Conservation (phyloP, 768 basidiomycete genomes). For the Suillus hirtellus region DNA sequence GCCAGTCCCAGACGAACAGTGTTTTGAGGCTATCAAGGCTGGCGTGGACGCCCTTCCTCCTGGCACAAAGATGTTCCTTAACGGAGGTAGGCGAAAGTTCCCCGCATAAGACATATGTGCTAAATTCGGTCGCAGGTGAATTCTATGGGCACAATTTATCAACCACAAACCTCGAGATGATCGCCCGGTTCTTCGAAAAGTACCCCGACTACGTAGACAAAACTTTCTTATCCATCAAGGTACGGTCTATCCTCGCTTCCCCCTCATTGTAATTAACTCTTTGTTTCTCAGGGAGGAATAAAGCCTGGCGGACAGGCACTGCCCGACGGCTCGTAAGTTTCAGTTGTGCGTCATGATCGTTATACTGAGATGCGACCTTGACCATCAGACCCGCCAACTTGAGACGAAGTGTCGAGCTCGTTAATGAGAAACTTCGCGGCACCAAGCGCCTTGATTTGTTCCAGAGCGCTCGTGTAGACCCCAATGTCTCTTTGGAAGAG, state of each 20-base stretch:
- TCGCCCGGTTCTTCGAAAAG: constrained; percentile 49
- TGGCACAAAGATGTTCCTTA: constrained; percentile 50
- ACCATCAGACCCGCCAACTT: constrained; percentile 39
- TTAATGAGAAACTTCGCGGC: constrained; percentile 46
- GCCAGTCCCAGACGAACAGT: constrained; percentile 54
- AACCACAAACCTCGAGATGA: constrained; percentile 49
- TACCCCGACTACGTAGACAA: constrained; percentile 37
- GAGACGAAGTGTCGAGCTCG: constrained; percentile 46
- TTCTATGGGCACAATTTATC: constrained; percentile 53
- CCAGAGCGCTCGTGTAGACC: constrained; percentile 50
- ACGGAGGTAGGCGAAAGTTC: constrained; percentile 39
- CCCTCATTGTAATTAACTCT: neutral
- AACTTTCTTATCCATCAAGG: constrained; percentile 39
- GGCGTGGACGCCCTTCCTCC: constrained; percentile 43
- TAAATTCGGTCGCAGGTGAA: constrained; percentile 36
- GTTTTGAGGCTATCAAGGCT: constrained; percentile 62
- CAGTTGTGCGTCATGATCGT: neutral
- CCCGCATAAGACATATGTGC: neutral
- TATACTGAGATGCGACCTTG: constrained; percentile 16
- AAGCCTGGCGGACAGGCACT: neutral
- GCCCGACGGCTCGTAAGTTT: constrained; percentile 20
- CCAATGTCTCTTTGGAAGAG: constrained; percentile 46
- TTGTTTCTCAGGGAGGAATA: constrained; percentile 23
- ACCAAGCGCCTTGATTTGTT: constrained; percentile 63
- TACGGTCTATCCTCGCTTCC: constrained; percentile 2